Conservation (phyloP, 2,329 filamentous ascomycete genomes). For the Pseudopyrenochaeta lycopersici region DNA sequence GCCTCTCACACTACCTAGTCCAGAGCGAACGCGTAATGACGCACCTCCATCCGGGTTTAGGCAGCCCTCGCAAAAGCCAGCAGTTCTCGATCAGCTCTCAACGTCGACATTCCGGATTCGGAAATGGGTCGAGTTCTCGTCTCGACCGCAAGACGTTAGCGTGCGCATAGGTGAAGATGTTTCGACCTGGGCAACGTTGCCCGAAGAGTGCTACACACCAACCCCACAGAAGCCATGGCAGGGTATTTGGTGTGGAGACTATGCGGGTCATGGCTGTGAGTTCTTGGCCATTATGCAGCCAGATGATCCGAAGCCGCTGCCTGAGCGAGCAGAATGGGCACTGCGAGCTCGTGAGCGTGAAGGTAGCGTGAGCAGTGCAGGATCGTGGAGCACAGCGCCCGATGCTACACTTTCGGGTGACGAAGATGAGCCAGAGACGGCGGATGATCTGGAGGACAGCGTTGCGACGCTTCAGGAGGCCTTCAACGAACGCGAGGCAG, state of each 20-base stretch:
- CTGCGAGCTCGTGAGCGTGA: conserved; percentile 35
- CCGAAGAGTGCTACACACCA: conserved; percentile 79
- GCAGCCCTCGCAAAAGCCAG: conserved; percentile 60
- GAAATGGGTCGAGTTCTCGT: conserved; percentile 75
- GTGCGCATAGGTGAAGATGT: conserved; percentile 62
- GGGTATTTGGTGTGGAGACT: conserved; percentile 93
- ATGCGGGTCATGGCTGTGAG: conserved; percentile 86
- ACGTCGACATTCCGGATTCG: conserved; percentile 77
- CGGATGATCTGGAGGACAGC: conserved; percentile 51
- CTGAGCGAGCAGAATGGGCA: conserved; percentile 42
- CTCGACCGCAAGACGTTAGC: conserved; percentile 36
- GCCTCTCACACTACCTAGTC: conserved; percentile 72
- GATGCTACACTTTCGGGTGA: conserved; percentile 18
- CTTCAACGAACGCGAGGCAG: not conserved
- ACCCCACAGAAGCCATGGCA: conserved; percentile 82
- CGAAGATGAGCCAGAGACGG: conserved; percentile 17
- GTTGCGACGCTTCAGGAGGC: conserved; percentile 39
- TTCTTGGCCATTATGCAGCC: conserved; percentile 85
- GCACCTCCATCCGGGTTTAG: conserved; percentile 53
- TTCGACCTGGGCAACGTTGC: conserved; percentile 75
- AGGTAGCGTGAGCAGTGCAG: conserved; percentile 39
- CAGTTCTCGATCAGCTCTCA: conserved; percentile 67
- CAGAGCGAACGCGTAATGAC: conserved; percentile 64
- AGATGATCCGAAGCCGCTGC: conserved; percentile 58
- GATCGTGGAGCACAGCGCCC: conserved; percentile 45